These are phyloP conservation scores for Astragalus glycyphyllos DNA, from an alignment of 306 rosid species.

Conservation along the genomic window DNA sequence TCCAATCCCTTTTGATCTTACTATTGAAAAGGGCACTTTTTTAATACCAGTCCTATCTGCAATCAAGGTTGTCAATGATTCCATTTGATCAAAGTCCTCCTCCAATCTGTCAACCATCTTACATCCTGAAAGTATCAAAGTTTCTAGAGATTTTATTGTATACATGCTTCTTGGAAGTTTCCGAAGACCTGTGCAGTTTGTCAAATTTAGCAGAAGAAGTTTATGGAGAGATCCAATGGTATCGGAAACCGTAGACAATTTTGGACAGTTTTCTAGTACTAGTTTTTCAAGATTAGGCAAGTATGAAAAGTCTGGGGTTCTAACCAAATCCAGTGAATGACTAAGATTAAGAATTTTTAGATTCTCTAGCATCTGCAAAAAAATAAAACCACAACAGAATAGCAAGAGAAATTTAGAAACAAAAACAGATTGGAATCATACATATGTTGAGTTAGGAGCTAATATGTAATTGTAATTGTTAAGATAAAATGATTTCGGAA, in stretches of 20 bases:
- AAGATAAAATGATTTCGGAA: no score
- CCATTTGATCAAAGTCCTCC: neutral
- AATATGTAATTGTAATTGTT: no score
- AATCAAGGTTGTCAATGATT: neutral
- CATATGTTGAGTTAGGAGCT: no score
- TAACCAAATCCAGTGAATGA: neutral
- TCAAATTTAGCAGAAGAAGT: neutral
- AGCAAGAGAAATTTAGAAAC: neutral
- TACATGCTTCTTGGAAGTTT: neutral
- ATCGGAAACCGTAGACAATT: neutral
- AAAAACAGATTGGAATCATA: neutral
- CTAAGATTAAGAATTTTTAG: slow-evolving; percentile 23
- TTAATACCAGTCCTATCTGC: slow-evolving; percentile 3
- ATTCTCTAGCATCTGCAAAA: slow-evolving; percentile 1
- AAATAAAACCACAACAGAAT: neutral
- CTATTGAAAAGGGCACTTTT: slow-evolving; percentile 5
- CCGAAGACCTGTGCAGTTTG: slow-evolving; percentile 8
- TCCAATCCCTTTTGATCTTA: slow-evolving; percentile 2
- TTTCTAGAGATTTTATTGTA: neutral
- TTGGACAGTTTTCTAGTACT: slow-evolving; percentile 14
- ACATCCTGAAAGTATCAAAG: slow-evolving; percentile 21
- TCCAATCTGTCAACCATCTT: neutral
- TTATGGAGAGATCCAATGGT: neutral
- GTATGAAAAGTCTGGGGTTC: neutral
- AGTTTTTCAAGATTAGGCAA: slow-evolving; percentile 12